Evolutionary conservation across 2,329 filamentous ascomycete species (phyloP).

Genomic region (Pseudopithomyces chartarum): DNA sequence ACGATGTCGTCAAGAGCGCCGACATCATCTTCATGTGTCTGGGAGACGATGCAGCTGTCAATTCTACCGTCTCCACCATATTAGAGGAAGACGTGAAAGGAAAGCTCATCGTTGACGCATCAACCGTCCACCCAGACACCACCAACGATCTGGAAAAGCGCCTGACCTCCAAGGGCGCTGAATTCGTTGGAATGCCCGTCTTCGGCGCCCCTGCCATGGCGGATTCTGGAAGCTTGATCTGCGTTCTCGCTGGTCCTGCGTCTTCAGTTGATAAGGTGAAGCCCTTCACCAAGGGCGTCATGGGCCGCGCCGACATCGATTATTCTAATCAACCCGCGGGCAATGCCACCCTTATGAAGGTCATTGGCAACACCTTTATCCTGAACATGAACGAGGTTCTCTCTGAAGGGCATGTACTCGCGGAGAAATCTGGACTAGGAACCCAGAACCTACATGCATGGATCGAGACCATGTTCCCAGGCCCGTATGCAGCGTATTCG

Average conservation of each 20-base stretch:
- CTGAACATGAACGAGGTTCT: constrained; percentile 81
- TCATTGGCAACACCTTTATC: constrained; percentile 87
- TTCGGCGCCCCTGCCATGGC: constrained; percentile 75
- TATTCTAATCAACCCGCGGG: constrained; percentile 71
- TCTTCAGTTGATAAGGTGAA: constrained; percentile 66
- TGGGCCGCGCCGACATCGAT: constrained; percentile 70
- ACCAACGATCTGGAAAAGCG: constrained; percentile 68
- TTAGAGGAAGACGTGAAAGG: constrained; percentile 63
- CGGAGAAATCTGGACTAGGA: constrained; percentile 80
- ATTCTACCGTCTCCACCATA: constrained; percentile 63
- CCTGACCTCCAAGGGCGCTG: constrained; percentile 64
- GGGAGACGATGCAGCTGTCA: constrained; percentile 76
- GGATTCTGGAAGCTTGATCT: constrained; percentile 72
- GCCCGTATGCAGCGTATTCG: constrained; percentile 75
- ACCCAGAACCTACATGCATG: constrained; percentile 71
- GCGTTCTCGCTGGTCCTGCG: constrained; percentile 71
- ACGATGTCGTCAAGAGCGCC: constrained; percentile 68
- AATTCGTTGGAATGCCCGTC: constrained; percentile 77
- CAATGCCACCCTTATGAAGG: constrained; percentile 73
- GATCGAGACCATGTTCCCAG: constrained; percentile 75
- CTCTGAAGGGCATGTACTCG: constrained; percentile 76
- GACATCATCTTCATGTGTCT: constrained; percentile 85
- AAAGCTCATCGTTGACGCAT: constrained; percentile 86
- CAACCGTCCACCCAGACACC: constrained; percentile 84
- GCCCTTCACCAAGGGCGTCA: constrained; percentile 75